phyloP scores from a whole-genome alignment of 2,329 filamentous ascomycete species.

The Ophiosphaerella narmari region DNA sequence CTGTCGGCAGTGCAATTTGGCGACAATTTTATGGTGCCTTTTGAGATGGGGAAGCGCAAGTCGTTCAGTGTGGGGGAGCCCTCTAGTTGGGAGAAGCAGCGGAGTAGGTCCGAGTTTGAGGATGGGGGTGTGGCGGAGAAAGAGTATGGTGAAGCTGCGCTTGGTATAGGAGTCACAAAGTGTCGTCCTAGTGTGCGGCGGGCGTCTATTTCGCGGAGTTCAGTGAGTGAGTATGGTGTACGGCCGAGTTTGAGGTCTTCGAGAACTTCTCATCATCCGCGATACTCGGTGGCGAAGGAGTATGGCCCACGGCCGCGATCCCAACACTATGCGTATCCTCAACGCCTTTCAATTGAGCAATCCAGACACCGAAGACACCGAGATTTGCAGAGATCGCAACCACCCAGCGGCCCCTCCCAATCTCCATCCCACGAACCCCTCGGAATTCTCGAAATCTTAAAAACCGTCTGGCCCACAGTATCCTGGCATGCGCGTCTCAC shows the following conservation, averaged over 20 bases:
- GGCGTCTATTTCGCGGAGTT: no score
- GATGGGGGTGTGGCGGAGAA: no score
- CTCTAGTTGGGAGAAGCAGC: neutral
- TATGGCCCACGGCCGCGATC: constrained; percentile 6
- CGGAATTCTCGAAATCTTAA: constrained; percentile 61
- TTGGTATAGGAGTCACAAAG: neutral
- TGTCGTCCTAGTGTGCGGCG: neutral
- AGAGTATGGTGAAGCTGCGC: no score
- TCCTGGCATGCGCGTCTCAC: constrained; percentile 55
- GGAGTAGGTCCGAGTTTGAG: neutral
- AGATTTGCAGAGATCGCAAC: neutral
- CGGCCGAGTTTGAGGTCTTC: no score
- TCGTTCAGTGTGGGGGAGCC: constrained; percentile 2
- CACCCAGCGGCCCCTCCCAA: neutral
- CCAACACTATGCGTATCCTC: constrained; percentile 4
- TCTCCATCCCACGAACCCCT: constrained; percentile 14
- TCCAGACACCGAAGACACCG: no score
- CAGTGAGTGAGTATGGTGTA: no score
- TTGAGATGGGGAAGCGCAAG: constrained; percentile 5
- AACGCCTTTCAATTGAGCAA: constrained; percentile 3
- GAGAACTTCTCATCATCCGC: neutral
- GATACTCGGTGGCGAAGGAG: constrained; percentile 4
- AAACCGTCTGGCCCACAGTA: constrained; percentile 72
- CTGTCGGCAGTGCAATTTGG: constrained; percentile 22
- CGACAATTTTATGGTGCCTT: constrained; percentile 23